Base-by-base conservation (phyloP, 345 rosid genomes). In the Eucalyptus viminalis region DNA sequence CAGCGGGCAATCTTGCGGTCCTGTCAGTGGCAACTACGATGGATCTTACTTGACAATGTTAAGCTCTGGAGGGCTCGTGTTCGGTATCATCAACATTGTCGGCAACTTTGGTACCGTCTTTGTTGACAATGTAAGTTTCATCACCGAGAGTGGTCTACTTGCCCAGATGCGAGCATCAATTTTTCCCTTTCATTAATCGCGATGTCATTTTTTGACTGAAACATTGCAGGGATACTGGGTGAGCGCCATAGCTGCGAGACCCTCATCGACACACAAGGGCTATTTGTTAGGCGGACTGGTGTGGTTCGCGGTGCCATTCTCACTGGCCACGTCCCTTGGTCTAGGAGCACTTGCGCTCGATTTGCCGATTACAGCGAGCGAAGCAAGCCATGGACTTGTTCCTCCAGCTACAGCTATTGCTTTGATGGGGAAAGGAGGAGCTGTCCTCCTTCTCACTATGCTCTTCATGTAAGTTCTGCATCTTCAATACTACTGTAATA, bases 301-400 rank as follows among this genome's bases (percentile, higher is more conserved):
- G 24, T 97, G 99, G 99, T 97, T 97, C 62, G 99, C 99, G 0
- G 99, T 97, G 60, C 99, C 99, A 12, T 97, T 97, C 91, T 96
- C 99, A 53, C 87, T 97, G 90, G 99, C 99, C 54, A 97, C 99
- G 17, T 94, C 99, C n/a, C 93, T 97, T n/a, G 99, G 99, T 65
- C 89, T 97, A 15, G 99, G 98, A 40, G 99, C 99, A 45, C 94
- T 97, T 56, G 99, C 97, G 24, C 99, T 97, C 69, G 99, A 96
- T 91, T 93, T 97, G 44, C 99, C 99, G 19, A 88, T 97, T 87
- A 92, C 95, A 9, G 90, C 81, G 16, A 94, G 90, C 40, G 99
- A 97, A 92, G 99, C 99, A 50, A 89, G 95, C 65, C 96, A 90
- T 31, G 99, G 99, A 87, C 94, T 97, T 17, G 97, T 97, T 89